A percentile compares a stretch with the other conserved stretches of the same genome.
These are phyloP conservation scores for Colletotrichum higginsianum DNA, from an alignment of 2,329 filamentous ascomycete genomes.

Conservation along the genomic window DNA sequence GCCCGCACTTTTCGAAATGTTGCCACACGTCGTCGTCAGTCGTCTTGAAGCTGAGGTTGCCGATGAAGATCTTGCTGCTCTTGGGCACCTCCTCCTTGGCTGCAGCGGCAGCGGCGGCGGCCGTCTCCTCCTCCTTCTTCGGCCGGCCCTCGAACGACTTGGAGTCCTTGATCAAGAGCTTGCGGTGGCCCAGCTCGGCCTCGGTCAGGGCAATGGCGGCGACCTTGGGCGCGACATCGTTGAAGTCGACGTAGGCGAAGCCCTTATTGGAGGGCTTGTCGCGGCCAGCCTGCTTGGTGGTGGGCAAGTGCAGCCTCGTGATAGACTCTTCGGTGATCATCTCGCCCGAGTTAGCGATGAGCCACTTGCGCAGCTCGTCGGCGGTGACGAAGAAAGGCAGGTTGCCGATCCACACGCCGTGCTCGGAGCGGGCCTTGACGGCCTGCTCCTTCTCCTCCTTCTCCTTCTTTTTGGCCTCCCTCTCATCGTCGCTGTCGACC, in stretches of 20 bases:
- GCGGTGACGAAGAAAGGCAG: constrained; percentile 86
- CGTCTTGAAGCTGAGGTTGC: constrained; percentile 87
- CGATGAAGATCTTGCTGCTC: constrained; percentile 90
- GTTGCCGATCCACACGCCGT: constrained; percentile 97
- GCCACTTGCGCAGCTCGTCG: constrained; percentile 81
- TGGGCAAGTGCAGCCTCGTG: constrained; percentile 87
- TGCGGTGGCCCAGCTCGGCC: constrained; percentile 80
- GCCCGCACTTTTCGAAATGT: constrained; percentile 89
- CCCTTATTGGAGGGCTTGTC: constrained; percentile 81
- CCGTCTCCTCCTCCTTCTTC: constrained; percentile 68
- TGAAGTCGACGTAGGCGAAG: constrained; percentile 96
- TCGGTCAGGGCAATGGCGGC: constrained; percentile 91
- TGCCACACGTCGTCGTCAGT: constrained; percentile 85
- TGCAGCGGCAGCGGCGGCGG: constrained; percentile 47
- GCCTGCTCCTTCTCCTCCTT: constrained; percentile 57
- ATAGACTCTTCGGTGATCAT: constrained; percentile 79
- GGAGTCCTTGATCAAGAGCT: constrained; percentile 92
- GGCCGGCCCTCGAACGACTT: constrained; percentile 93
- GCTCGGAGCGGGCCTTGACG: constrained; percentile 76
- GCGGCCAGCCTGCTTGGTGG: constrained; percentile 64
- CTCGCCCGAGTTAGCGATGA: constrained; percentile 80
- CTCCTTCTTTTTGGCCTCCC: constrained; percentile 56
- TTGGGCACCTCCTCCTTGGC: constrained; percentile 59
- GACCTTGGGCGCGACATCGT: constrained; percentile 76
- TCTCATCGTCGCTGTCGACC: constrained; percentile 57